Percentiles rank a stretch among this genome's conserved stretches.
Evolutionary conservation across 176 grass and related monocot genomes (phyloP).

Genomic region (Triticum urartu): DNA sequence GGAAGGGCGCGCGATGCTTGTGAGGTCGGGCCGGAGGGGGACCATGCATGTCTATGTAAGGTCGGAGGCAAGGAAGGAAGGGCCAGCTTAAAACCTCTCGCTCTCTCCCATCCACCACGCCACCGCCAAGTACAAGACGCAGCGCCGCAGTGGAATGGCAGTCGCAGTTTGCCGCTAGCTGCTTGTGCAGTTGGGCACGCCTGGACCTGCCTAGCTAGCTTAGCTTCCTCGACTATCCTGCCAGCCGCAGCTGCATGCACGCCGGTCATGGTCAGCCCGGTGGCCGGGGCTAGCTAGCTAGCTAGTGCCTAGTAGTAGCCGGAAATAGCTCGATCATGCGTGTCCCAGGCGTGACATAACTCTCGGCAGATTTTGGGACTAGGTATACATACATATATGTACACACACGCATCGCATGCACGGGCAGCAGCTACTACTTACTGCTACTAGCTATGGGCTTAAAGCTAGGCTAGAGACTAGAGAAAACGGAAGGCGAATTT

Average conservation of each 20-base stretch:
- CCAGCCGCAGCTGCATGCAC: neutral
- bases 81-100: slow-evolving; percentile 30
- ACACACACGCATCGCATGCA: neutral
- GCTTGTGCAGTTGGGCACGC: neutral
- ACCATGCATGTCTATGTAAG: no score
- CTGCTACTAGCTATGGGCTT: neutral
- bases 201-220: neutral
- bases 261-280: neutral
- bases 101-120: neutral
- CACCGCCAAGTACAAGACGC: slow-evolving; percentile 37
- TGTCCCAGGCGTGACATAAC: neutral
- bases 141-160: slow-evolving; percentile 39
- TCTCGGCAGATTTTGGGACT: slow-evolving; percentile 26
- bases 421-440: neutral
- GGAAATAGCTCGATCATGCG: no score
- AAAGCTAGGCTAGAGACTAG: neutral
- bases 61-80: neutral
- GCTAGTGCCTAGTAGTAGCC: no score
- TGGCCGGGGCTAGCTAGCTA: no score
- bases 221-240: neutral
- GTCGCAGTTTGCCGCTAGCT: slow-evolving; percentile 43
- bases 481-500: neutral
- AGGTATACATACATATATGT: neutral
- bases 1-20: slow-evolving; percentile 27
- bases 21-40: neutral